Conservation (phyloP, 345 rosid genomes). For the Trapa bicornis region DNA sequence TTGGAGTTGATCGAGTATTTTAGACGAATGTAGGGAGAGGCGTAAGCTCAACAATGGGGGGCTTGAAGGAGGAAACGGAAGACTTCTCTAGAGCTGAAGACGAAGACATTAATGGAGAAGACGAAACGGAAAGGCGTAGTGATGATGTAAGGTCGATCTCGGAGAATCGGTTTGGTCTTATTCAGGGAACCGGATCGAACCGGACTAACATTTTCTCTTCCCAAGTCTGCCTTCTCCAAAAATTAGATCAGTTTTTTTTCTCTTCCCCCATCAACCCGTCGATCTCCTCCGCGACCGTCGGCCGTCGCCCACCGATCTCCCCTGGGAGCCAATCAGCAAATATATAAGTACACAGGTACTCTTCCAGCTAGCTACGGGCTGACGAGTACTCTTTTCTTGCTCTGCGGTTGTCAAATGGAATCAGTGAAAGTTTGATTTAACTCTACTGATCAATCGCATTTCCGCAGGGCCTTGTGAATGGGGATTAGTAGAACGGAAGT, state of each 20-base stretch:
- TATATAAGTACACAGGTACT: neutral
- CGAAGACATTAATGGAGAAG: neutral
- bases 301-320: neutral
- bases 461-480: constrained; percentile 25
- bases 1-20: neutral
- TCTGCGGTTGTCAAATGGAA: too few relatives aligned
- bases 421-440: too few relatives aligned
- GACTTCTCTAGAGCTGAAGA: neutral
- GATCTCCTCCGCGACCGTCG: too few relatives aligned
- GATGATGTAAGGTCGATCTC: neutral
- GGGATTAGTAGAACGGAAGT: constrained; percentile 69
- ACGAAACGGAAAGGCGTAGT: neutral
- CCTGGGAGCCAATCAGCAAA: neutral
- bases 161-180: too few relatives aligned
- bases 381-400: too few relatives aligned
- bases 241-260: too few relatives aligned
- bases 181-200: too few relatives aligned
- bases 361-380: too few relatives aligned
- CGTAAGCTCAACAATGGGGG: neutral
- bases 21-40: neutral
- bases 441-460: neutral
- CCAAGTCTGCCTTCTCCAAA: too few relatives aligned
- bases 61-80: neutral
- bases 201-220: too few relatives aligned
- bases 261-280: too few relatives aligned